Base-by-base conservation (phyloP, 768 basidiomycete species). In the Phylloporus sp. region DNA sequence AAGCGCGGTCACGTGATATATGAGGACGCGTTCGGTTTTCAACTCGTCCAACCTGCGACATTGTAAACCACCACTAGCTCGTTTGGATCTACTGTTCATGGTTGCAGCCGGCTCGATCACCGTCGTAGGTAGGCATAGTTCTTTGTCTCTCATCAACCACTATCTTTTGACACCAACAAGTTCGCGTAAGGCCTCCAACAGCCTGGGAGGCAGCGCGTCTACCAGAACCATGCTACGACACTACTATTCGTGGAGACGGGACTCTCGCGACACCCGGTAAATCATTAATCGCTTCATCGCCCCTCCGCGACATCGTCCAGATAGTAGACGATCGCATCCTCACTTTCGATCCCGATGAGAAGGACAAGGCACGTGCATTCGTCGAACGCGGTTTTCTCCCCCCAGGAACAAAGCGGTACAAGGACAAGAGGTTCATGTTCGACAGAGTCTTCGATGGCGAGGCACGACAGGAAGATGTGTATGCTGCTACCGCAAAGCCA, bases 371-470 rank as follows among this genome's bases (percentile, higher is more conserved):
- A 22, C 76, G 77, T 31, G 80, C 89, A 1, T 92, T 94, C 64
- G 76, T 87, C 50, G 88, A 91, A 62, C 78, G 88, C 14, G 90
- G 90, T 8, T 90, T 90, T 58, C 58, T 90, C 56, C 87, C 87
- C 29, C 87, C 88, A 0, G 85, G 90, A 36, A 89, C 88, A 34
- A 93, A 92, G 64, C 80, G 94, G 52, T 94, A 95, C 74, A 97
- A 97, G 67, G 93, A 98, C 70, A 86, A 86, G 63, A 79, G 94
- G 53, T 99, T 96, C 70, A 91, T 95, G 77, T 99, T 98, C 66
- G 96, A 99, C 68, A 80, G 77, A 44, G 93, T 99, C 32, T 95
- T 96, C 61, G 78, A 83, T 53, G 81, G 84, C 61, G 80, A 86
- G 38, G 79, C 88, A 35, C 74, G 72, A 17, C 96, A 99, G 68